Conservation (phyloP, 345 rosid species). For the Microthlaspi erraticum region DNA sequence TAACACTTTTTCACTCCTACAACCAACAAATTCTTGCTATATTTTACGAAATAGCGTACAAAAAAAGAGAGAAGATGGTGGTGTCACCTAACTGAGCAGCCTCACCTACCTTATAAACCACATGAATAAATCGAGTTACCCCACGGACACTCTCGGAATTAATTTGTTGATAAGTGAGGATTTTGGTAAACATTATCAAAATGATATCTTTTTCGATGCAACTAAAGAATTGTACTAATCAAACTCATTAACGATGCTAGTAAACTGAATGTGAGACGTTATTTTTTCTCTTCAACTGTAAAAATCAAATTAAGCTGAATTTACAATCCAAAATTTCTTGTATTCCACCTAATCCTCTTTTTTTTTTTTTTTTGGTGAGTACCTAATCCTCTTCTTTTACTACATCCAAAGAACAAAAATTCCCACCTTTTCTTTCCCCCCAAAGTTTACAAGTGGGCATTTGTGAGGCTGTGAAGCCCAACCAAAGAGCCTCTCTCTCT, state of each 20-base stretch:
- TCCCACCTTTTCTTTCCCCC: neutral
- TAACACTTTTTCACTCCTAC: too few species aligned
- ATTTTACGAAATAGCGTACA: neutral
- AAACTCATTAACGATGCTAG: neutral
- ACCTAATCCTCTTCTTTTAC: constrained; percentile 14
- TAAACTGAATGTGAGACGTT: neutral
- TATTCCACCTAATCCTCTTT: constrained; percentile 1
- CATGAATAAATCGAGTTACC: constrained; percentile 33
- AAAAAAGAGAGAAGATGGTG: neutral
- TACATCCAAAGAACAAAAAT: constrained; percentile 31
- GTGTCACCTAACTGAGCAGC: constrained; percentile 34
- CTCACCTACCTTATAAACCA: constrained; percentile 27
- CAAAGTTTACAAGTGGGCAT: constrained; percentile 22
- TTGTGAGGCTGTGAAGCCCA: constrained; percentile 33
- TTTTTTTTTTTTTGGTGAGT: too few species aligned
- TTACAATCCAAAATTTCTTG: too few species aligned
- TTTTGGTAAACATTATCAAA: neutral
- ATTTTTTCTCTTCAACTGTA: too few species aligned
- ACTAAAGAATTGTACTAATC: too few species aligned
- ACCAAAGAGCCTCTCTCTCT: constrained; percentile 24
- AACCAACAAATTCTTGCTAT: too few species aligned
- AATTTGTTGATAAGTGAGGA: neutral
- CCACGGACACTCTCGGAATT: neutral
- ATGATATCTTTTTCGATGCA: too few species aligned
- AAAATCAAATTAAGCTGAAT: neutral